phyloP scores from a whole-genome alignment of 495 filamentous ascomycete species.

The Trichoderma parareesei region DNA sequence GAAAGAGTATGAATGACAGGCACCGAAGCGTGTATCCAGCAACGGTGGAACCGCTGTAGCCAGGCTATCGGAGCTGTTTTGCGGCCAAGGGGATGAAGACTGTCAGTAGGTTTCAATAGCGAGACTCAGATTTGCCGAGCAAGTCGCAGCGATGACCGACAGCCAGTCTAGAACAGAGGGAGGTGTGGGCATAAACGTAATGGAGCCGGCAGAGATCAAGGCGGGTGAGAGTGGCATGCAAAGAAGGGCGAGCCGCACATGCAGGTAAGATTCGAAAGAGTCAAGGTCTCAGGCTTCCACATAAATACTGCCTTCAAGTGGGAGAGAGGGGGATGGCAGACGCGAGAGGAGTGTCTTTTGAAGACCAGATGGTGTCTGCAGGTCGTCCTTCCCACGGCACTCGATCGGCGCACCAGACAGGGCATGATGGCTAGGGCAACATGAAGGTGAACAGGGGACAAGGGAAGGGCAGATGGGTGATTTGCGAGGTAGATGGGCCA shows the following conservation, averaged over 20 bases:
- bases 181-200: background rate
- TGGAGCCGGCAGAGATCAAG: background rate
- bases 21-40: background rate
- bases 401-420: background rate
- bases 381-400: background rate
- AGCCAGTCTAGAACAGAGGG: background rate
- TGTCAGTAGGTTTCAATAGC: background rate
- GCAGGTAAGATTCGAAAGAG: conserved; percentile 6
- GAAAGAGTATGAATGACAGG: background rate
- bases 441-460: background rate
- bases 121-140: background rate
- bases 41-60: conserved; percentile 1
- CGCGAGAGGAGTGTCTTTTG: background rate
- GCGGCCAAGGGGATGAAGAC: background rate
- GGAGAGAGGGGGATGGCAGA: background rate
- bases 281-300: conserved; percentile 7
- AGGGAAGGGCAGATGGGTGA: background rate
- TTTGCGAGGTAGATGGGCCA: background rate
- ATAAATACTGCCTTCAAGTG: background rate
- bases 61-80: background rate
- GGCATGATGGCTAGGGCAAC: background rate
- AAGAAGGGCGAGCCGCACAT: conserved; percentile 3
- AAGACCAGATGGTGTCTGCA: background rate
- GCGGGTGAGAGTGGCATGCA: background rate
- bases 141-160: background rate